Base-by-base conservation (phyloP, 345 rosid genomes). In the Mangifera indica region DNA sequence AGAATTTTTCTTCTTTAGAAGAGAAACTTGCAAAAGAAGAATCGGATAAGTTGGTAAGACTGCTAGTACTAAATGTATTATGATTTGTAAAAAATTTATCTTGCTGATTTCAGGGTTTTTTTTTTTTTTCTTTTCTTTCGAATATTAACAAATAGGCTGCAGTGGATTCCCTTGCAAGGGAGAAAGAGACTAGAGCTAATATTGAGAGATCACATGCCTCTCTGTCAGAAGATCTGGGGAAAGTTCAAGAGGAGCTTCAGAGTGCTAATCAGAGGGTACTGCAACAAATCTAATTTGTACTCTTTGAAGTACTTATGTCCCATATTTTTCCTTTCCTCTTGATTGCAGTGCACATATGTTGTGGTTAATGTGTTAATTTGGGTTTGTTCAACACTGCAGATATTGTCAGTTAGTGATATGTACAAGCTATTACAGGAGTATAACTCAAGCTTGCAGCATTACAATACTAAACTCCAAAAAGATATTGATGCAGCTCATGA, bases 401-500 rank as follows among this genome's bases (percentile, higher is more conserved):
- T 92, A 81, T 76, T 83, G n/a, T 91, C 99, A 5, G 78, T 91
- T 10, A 92, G 85, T 83, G 99, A 95, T 76, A 95, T 95, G 98
- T 95, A 95, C 88, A 91, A 89, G 85, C 86, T 90, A 60, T 72
- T 95, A 62, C 99, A 90, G 76, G 99, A 95, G 78, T 95, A 92
- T 78, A 95, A 95, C 75, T 84, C 96, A 66, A 92, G 99, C 85
- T 82, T 95, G 82, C 99, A 95, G 82, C 86, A 86, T 57, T 95
- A 95, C 72, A 95, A 95, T 67, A 85, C 87, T 81, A 95, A 92
- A 72, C 98, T 95, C 60, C 99, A 95, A 84, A 83, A 85, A n/a
- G 99, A 95, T 76, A 89, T 95, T 72, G 94, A 88, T 63, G 72
- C 87, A 73, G 90, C 98, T 63, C 93, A 86, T 1, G 99, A 91